Percentiles rank a stretch among this genome's conserved stretches.
These are phyloP conservation scores for Paramecium sonneborni DNA, from an alignment of 73 alveolate genomes.

Conservation along the genomic window DNA sequence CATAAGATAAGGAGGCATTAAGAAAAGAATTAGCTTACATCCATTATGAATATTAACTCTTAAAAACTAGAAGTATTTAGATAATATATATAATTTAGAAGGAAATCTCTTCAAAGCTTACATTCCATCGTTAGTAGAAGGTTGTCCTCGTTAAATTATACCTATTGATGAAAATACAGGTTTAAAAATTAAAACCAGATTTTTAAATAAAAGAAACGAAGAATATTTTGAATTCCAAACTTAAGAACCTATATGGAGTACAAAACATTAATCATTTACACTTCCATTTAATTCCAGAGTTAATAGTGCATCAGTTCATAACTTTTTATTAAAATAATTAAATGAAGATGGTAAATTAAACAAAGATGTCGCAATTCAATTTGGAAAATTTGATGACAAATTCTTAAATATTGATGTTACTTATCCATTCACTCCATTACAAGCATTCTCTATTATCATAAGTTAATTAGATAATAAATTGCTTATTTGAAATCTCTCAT, in stretches of 20 bases:
- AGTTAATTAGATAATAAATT: not conserved
- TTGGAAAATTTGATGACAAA: not conserved
- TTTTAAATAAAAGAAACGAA: not conserved
- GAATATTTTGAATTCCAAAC: not conserved
- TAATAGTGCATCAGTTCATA: not conserved
- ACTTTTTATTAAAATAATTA: not conserved
- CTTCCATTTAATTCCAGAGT: not conserved
- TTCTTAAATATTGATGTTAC: not conserved
- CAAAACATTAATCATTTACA: not conserved
- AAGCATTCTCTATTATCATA: not conserved
- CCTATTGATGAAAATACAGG: not conserved
- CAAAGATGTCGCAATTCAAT: not conserved
- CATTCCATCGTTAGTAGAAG: not conserved
- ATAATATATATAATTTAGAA: not conserved
- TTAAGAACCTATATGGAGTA: not conserved
- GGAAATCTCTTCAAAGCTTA: not conserved
- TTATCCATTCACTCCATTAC: constrained; percentile 5
- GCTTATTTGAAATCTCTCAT: not conserved
- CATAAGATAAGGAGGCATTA: not conserved
- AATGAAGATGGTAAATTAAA: not conserved
- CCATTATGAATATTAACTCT: not conserved
- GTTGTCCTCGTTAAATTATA: not conserved
- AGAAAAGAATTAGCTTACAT: not conserved
- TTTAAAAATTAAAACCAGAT: not conserved
- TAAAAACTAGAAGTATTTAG: not conserved